Conservation (phyloP, 2,329 filamentous ascomycete genomes). For the Waltergamsia citrina region DNA sequence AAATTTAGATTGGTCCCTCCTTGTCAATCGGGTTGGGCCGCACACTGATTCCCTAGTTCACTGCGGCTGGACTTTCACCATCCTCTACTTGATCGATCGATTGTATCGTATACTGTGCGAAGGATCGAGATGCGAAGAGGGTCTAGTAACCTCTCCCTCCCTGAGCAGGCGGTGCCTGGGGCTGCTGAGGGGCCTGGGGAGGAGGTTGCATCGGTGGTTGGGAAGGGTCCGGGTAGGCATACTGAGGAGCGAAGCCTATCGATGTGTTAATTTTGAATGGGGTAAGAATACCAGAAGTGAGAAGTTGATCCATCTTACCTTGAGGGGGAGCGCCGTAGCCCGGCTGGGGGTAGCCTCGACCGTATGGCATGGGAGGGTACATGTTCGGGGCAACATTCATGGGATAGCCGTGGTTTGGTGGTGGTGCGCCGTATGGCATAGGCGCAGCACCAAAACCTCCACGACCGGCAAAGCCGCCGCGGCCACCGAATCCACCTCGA, state of each 20-base stretch:
- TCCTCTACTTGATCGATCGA: no score
- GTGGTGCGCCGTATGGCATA: constrained; percentile 23
- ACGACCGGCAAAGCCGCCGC: constrained; percentile 28
- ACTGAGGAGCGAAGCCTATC: constrained; percentile 30
- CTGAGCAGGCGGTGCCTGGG: constrained; percentile 9
- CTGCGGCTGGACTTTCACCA: no score
- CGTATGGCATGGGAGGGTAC: constrained; percentile 25
- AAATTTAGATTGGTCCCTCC: no score
- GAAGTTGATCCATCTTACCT: constrained; percentile 29
- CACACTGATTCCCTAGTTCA: no score
- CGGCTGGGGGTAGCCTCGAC: constrained; percentile 26
- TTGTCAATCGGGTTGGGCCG: no score
- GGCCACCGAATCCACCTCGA: constrained; percentile 46
- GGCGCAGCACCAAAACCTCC: constrained; percentile 27
- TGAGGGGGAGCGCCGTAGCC: constrained; percentile 25
- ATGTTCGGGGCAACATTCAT: constrained; percentile 21
- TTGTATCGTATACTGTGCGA: no score
- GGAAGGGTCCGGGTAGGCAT: constrained; percentile 37
- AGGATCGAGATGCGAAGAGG: not conserved
- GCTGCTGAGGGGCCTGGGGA: constrained; percentile 26
- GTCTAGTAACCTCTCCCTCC: constrained; percentile 30
- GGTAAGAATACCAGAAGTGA: no score
- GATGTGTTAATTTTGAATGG: no score
- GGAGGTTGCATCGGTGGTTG: constrained; percentile 28
- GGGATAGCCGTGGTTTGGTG: constrained; percentile 24